phyloP scores from a whole-genome alignment of 148 eudicot genomes.

The Fallopia convolvulus region DNA sequence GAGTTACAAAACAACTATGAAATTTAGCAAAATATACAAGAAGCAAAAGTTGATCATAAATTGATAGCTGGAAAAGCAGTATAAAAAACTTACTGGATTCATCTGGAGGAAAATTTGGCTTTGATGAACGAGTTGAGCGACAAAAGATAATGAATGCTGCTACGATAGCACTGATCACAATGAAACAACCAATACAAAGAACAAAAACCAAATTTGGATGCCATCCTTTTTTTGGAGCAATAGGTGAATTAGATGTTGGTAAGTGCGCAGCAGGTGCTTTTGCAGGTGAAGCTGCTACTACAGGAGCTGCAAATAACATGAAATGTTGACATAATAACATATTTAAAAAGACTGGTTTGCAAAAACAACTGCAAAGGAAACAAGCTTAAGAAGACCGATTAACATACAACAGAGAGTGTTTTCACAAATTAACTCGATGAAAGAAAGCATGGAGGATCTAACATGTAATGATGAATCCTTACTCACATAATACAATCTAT shows the following conservation, averaged over 20 bases:
- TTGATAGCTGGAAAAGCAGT: conserved; percentile 7
- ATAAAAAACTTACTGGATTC: conserved; percentile 50
- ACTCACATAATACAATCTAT: neutral
- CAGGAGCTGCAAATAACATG: conserved; percentile 54
- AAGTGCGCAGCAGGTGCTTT: conserved; percentile 33
- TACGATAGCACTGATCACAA: conserved; percentile 37
- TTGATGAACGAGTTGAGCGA: conserved; percentile 36
- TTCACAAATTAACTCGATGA: neutral
- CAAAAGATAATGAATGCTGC: conserved; percentile 40
- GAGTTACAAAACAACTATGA: neutral
- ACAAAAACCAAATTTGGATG: conserved; percentile 36
- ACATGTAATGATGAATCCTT: neutral
- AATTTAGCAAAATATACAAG: neutral
- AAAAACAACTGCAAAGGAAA: neutral
- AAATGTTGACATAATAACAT: conserved; percentile 6
- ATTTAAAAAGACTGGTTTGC: neutral
- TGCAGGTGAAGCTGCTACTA: conserved; percentile 38
- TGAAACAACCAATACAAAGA: conserved; percentile 42
- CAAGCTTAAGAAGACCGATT: neutral
- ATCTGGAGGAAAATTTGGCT: conserved; percentile 31
- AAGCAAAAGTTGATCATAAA: neutral
- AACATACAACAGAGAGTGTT: neutral
- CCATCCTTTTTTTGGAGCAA: conserved; percentile 33
- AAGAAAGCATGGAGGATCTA: neutral
- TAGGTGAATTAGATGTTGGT: conserved; percentile 33